phyloP scores from a whole-genome alignment of 768 basidiomycete species.

The Arthromyces matolae region DNA sequence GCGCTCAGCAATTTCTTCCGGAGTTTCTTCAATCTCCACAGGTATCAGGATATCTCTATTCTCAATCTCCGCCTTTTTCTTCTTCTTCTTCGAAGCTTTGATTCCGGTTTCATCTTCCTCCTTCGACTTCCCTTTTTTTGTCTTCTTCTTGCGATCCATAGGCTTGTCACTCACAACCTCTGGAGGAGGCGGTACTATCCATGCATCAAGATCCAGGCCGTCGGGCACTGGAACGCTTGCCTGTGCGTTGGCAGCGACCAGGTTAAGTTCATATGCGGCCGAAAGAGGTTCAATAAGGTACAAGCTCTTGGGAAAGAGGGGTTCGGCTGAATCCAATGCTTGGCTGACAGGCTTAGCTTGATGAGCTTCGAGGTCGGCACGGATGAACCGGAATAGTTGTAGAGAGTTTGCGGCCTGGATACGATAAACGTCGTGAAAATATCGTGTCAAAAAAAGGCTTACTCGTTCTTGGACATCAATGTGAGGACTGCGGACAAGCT shows the following conservation, averaged over 20 bases:
- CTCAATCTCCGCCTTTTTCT: constrained; percentile 22
- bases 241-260: constrained; percentile 80
- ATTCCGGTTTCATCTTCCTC: constrained; percentile 21
- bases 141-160: constrained; percentile 49
- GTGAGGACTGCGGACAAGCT: constrained; percentile 59
- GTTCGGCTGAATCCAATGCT: constrained; percentile 34
- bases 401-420: constrained; percentile 75
- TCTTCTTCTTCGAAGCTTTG: constrained; percentile 32
- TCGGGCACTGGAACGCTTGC: constrained; percentile 77
- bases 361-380: constrained; percentile 63
- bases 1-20: constrained; percentile 55
- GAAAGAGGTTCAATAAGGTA: constrained; percentile 83
- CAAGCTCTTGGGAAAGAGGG: constrained; percentile 82
- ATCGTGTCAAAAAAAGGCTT: constrained; percentile 11
- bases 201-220: constrained; percentile 79
- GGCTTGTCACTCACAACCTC: constrained; percentile 35
- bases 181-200: constrained; percentile 70
- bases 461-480: constrained; percentile 94
- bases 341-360: constrained; percentile 42
- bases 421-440: constrained; percentile 5
- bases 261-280: constrained; percentile 74
- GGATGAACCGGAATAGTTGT: constrained; percentile 72
- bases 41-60: constrained; percentile 36
- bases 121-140: constrained; percentile 37
- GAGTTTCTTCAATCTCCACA: constrained; percentile 44